Evolutionary conservation across 495 filamentous ascomycete species (phyloP), one percentile per base, ranked within the genome.

Genomic region (Acidiella bohemica): DNA sequence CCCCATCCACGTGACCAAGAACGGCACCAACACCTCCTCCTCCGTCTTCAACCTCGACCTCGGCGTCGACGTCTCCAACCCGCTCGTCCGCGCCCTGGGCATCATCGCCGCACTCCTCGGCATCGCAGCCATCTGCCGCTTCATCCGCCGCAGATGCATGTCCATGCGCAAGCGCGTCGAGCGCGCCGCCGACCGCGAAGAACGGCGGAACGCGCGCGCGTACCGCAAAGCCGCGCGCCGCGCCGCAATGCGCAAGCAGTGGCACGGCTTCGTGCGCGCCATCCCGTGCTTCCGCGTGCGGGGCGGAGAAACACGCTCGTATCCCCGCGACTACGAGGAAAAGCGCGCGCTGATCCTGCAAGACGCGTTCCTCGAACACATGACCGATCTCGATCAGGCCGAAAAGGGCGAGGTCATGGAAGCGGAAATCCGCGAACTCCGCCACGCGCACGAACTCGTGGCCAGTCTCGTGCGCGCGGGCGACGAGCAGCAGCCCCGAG

Each of bases 261-360:
- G 59, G 55, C 41, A 44, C 22, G 14, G 42, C 27, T 39, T 46
- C 38, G 19, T 46, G 3, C 22, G 24, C 30, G 25, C 41, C 23
- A 8, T 50, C 22, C 38, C 17, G 38, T 46, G 43, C 30, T 46
- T 51, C 46, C 36, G 43, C 10, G 26, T 24, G 39, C 50, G 28
- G 4, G 11, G 24, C 25, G n/a, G n/a, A n/a, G n/a, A n/a, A n/a
- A n/a, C n/a, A n/a, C n/a, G n/a, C n/a, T n/a, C n/a, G n/a, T 40
- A 44, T 28, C 46, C 40, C 16, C 46, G 49, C 16, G 59, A 65
- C 46, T 62, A 62, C 42, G 62, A 65, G 30, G 61, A 65, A 39
- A 65, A 65, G 50, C 55, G 53, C 7, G 36, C 44, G 9, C 49
- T 64, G 18, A 59, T 65, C 35, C 38, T 53, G 17, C 62, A 64